A percentile compares a stretch with the other conserved stretches of the same genome.
Evolutionary conservation across 2,329 filamentous ascomycete genomes (phyloP).

Genomic region (Pseudogymnoascus sp.): DNA sequence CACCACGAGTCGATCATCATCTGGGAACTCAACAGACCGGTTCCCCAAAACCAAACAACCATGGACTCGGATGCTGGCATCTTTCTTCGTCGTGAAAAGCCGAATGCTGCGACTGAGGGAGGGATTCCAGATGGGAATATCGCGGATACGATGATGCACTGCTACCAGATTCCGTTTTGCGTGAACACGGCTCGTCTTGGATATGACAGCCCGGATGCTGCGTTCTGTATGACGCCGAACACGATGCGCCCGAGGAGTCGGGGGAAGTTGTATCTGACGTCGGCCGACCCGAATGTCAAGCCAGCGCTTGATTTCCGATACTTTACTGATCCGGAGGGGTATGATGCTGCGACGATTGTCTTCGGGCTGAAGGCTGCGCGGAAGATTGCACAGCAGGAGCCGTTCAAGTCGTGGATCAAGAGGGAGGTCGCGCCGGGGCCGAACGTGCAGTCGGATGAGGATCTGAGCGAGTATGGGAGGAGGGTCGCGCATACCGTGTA

Average conservation of each 20-base stretch:
- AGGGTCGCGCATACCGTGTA: slow-evolving; percentile 83
- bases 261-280: slow-evolving; percentile 51
- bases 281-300: slow-evolving; percentile 34
- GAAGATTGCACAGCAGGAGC: slow-evolving; percentile 30
- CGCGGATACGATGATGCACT: slow-evolving; percentile 92
- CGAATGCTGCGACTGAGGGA: slow-evolving; percentile 53
- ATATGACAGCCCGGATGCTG: slow-evolving; percentile 46
- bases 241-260: slow-evolving; percentile 56
- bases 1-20: slow-evolving; percentile 42
- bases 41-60: slow-evolving; percentile 32
- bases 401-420: slow-evolving; percentile 38
- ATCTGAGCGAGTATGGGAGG: slow-evolving; percentile 73
- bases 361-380: slow-evolving; percentile 32
- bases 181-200: slow-evolving; percentile 78
- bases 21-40: slow-evolving; percentile 37
- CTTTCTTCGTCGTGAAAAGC: slow-evolving; percentile 72
- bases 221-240: slow-evolving; percentile 49
- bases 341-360: slow-evolving; percentile 44
- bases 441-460: slow-evolving; percentile 62
- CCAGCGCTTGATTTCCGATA: slow-evolving; percentile 50
- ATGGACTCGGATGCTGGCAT: slow-evolving; percentile 48
- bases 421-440: slow-evolving; percentile 34
- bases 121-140: slow-evolving; percentile 60
- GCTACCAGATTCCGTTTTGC: slow-evolving; percentile 90
- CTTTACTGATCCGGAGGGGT: slow-evolving; percentile 49